Evolutionary conservation across 2,329 filamentous ascomycete genomes (phyloP), one percentile per base, ranked within the genome.

Genomic region (Fusarium goolgardi): DNA sequence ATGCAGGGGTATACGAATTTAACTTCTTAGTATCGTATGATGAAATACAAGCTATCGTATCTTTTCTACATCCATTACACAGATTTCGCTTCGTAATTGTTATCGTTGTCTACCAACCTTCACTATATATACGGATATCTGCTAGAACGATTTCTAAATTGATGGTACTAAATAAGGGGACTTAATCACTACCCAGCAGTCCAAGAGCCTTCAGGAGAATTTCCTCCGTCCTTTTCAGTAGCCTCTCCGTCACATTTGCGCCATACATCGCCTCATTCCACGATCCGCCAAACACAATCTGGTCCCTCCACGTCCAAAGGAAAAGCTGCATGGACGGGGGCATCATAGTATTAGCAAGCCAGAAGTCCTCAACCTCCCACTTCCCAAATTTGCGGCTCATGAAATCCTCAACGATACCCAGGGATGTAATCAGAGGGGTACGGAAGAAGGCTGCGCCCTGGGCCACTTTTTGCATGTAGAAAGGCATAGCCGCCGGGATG

Each of bases 191-290:
- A 21, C n/a, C n/a, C 3, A 21, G n/a, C n/a, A 37, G 10, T 5
- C 34, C n/a, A 31, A 46, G n/a, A 31, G n/a, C 27, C 3, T 16
- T 15, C 2, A 31, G 2, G 16, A 31, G 27, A 21, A 23, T 9
- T 1, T 23, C 44, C 12, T 10, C 20, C 8, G 27, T 47, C 20
- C 20, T 23, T 18, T 47, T 15, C 2, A 23, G 4, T 21, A 47
- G 2, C 16, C 5, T 7, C 13, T 47, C n/a, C 1, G 8, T 47
- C 16, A 47, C 44, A 18, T 47, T 7, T 13, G 20, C 20, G 11
- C 44, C 9, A 13, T 21, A 47, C 44, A 47, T 32, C 4, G 44
- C 44, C 15, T 47, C 20, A 32, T 47, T 47, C 29, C 27, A 47
- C 5, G 29, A 47, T 16, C 29, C 20, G 7, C 29, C 44, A 32